phyloP scores from a whole-genome alignment of 1,284 basidiomycete genomes.

The Rhodotorula sp. region DNA sequence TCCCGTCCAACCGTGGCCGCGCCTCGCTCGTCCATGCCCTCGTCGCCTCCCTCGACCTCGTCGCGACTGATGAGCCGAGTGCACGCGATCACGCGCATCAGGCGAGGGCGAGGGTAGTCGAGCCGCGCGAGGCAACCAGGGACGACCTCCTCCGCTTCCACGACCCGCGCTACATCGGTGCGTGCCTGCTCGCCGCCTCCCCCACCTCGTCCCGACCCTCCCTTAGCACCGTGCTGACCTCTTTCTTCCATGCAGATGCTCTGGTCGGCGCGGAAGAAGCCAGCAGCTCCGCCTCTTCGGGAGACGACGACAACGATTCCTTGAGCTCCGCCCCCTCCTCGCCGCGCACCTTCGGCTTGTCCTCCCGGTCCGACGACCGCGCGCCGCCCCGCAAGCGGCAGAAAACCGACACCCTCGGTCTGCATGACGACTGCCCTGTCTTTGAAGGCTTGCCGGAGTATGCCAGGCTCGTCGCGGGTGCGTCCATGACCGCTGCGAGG shows the following conservation, averaged over 20 bases:
- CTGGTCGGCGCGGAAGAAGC: constrained; percentile 15
- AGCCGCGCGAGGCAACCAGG: constrained; percentile 43
- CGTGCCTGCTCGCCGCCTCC: background rate
- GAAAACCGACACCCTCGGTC: constrained; percentile 47
- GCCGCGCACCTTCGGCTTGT: constrained; percentile 9
- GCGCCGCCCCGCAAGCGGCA: constrained; percentile 34
- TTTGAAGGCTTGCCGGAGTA: constrained; percentile 73
- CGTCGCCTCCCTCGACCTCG: constrained; percentile 62
- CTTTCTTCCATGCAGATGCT: background rate
- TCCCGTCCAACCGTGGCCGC: constrained; percentile 81
- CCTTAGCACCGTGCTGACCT: background rate
- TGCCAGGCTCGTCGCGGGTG: constrained; percentile 70
- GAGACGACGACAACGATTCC: constrained; percentile 19
- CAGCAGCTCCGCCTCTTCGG: constrained; percentile 53
- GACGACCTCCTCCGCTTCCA: constrained; percentile 53
- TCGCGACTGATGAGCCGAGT: constrained; percentile 53
- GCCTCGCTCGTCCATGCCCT: constrained; percentile 78
- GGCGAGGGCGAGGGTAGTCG: constrained; percentile 42
- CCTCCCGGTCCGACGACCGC: constrained; percentile 20
- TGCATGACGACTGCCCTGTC: constrained; percentile 72
- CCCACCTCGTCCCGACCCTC: background rate
- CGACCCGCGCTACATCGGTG: constrained; percentile 51
- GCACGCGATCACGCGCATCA: constrained; percentile 46
- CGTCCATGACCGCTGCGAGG: constrained; percentile 70
- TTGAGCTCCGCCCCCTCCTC: constrained; percentile 2